phyloP scores from a whole-genome alignment of 345 rosid species.

The Ceriops tagal region DNA sequence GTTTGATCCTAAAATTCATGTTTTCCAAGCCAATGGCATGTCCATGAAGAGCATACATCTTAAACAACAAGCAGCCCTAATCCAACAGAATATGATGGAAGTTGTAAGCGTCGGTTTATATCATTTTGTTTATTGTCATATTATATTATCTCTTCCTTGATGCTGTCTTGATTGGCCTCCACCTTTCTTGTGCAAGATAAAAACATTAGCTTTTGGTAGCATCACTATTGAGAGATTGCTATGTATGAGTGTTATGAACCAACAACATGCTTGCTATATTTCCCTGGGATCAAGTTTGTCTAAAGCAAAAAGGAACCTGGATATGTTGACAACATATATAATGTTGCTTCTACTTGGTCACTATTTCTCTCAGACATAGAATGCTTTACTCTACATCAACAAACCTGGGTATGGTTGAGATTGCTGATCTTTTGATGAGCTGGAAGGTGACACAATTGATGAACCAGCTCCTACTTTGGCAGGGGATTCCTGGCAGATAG shows the following conservation, averaged over 20 bases:
- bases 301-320: too few relatives aligned
- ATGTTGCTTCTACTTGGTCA: not conserved
- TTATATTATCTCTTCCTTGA: not conserved
- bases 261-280: too few relatives aligned
- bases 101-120: not conserved
- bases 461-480: slow-evolving; percentile 34
- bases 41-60: too few relatives aligned
- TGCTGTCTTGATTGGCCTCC: not conserved
- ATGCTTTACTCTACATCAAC: slow-evolving; percentile 13
- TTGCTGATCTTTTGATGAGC: slow-evolving; percentile 43
- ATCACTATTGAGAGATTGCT: not conserved
- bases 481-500: slow-evolving; percentile 31
- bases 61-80: not conserved
- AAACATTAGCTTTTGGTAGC: not conserved
- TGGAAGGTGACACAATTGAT: slow-evolving; percentile 38
- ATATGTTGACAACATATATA: not conserved
- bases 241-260: too few relatives aligned
- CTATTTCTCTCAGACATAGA: not conserved
- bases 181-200: not conserved
- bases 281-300: too few relatives aligned
- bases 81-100: not conserved
- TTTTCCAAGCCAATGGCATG: too few relatives aligned
- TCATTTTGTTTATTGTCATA: not conserved
- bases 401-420: slow-evolving; percentile 53
- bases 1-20: too few relatives aligned